Conservation (phyloP, 2,329 filamentous ascomycete species). For the Fusarium compactum region DNA sequence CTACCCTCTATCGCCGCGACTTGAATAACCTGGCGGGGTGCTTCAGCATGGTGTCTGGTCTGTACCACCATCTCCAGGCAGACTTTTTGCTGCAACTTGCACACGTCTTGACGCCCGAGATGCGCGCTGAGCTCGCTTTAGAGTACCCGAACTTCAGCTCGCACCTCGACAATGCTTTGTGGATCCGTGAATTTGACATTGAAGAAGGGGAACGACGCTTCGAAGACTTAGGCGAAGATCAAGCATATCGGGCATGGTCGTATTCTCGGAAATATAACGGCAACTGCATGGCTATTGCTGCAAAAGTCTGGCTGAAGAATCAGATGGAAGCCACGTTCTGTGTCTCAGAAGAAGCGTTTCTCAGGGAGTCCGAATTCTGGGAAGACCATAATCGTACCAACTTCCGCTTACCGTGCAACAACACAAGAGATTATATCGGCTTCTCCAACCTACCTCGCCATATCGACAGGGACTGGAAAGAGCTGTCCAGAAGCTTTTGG, state of each 20-base stretch:
- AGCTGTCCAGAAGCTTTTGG: background rate
- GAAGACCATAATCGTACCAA: too few species aligned
- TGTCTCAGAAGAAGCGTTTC: too few species aligned
- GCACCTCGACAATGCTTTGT: background rate
- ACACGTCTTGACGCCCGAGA: background rate
- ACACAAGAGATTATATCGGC: background rate
- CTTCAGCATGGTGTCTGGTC: background rate
- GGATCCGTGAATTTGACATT: too few species aligned
- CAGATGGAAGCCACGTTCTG: too few species aligned
- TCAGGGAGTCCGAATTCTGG: too few species aligned
- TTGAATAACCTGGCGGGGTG: background rate
- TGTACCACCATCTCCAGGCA: fast-evolving
- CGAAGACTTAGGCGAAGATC: too few species aligned
- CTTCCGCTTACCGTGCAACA: too few species aligned
- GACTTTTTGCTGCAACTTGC: background rate
- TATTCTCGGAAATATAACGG: too few species aligned
- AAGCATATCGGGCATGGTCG: too few species aligned
- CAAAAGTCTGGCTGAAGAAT: too few species aligned
- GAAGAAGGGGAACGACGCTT: too few species aligned
- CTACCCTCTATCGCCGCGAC: background rate
- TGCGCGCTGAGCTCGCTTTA: background rate
- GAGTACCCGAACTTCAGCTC: background rate
- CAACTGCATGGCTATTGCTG: too few species aligned
- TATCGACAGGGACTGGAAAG: background rate
- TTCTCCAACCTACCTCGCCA: background rate